Conservation (phyloP, 2,329 filamentous ascomycete species). For the Teratosphaeria pseudoeucalypti region DNA sequence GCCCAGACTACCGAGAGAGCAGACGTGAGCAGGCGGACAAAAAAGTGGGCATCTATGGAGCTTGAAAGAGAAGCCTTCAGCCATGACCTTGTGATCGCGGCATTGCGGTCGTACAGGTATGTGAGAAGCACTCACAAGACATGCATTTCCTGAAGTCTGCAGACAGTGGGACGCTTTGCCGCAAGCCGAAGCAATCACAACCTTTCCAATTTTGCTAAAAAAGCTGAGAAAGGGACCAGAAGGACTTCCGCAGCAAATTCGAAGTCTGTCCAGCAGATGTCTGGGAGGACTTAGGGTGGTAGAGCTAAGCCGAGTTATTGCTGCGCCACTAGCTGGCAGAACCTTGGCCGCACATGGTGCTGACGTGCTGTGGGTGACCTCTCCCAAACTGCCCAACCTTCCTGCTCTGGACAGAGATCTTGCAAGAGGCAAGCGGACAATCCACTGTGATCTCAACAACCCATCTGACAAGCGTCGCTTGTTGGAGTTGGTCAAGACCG, state of each 20-base stretch:
- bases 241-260: constrained; percentile 21
- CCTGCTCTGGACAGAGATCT: constrained; percentile 20
- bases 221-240: constrained; percentile 1
- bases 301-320: constrained; percentile 21
- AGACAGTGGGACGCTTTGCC: constrained; percentile 42
- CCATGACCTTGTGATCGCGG: constrained; percentile 37
- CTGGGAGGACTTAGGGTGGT: constrained; percentile 30
- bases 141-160: neutral
- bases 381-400: constrained; percentile 16
- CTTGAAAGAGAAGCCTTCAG: constrained; percentile 38
- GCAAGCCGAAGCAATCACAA: constrained; percentile 34
- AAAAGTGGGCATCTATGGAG: constrained; percentile 35
- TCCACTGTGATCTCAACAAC: constrained; percentile 27
- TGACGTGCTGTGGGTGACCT: constrained; percentile 22
- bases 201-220: constrained; percentile 37
- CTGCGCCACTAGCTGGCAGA: constrained; percentile 19
- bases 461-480: constrained; percentile 18
- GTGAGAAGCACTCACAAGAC: neutral
- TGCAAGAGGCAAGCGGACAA: constrained; percentile 17
- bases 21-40: constrained; percentile 31
- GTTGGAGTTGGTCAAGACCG: constrained; percentile 22
- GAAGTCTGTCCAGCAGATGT: constrained; percentile 1
- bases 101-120: constrained; percentile 35
- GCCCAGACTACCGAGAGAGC: constrained; percentile 23
- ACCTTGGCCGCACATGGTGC: constrained; percentile 23